Conservation (phyloP, 441 rosid species). For the Syzygium syzygioides region DNA sequence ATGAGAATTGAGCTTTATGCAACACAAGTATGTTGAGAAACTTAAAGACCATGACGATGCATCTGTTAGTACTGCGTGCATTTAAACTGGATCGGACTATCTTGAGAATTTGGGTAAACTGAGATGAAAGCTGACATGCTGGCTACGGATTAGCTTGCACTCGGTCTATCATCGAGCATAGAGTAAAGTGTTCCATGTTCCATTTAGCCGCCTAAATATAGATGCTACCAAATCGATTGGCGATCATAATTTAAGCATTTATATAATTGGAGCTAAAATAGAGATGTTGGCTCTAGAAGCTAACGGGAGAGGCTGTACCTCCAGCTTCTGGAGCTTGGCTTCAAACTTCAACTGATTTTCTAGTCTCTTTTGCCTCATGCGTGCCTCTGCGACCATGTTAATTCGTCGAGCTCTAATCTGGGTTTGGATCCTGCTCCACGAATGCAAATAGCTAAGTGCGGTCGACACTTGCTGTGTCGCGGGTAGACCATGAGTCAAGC, state of each 20-base stretch:
- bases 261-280: neutral
- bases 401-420: constrained; percentile 14
- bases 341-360: constrained; percentile 16
- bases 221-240: neutral
- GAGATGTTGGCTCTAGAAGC: neutral
- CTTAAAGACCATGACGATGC: neutral
- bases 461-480: constrained; percentile 4
- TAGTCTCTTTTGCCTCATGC: constrained; percentile 12
- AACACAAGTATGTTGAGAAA: neutral
- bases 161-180: neutral
- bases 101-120: neutral
- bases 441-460: constrained; percentile 8
- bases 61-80: neutral
- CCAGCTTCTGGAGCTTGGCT: constrained; percentile 17
- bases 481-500: constrained; percentile 4
- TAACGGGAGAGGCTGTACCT: neutral
- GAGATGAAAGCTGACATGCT: neutral
- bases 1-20: neutral
- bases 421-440: constrained; percentile 20
- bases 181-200: neutral
- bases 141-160: neutral
- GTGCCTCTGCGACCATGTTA: constrained; percentile 15
- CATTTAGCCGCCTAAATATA: neutral
- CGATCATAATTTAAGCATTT: neutral
- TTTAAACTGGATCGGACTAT: neutral